Conservation (phyloP, 2,329 filamentous ascomycete genomes). For the Nemania abortiva region DNA sequence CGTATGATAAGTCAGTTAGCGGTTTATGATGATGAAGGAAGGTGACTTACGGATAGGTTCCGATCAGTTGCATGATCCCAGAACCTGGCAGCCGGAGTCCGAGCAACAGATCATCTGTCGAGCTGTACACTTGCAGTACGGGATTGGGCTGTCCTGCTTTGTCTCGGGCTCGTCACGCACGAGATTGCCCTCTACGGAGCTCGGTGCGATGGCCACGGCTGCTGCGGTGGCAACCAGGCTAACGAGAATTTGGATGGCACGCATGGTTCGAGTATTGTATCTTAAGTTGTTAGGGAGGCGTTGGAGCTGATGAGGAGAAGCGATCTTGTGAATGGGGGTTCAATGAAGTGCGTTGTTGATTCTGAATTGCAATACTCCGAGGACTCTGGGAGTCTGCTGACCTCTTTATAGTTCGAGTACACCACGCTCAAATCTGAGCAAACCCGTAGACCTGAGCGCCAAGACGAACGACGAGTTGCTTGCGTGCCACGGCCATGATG, state of each 20-base stretch:
- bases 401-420: slow-evolving; percentile 15
- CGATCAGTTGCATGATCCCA: slow-evolving; percentile 20
- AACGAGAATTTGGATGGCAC: slow-evolving; percentile 14
- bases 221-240: slow-evolving; percentile 9
- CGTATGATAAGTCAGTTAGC: background rate
- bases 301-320: background rate
- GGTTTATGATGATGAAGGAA: background rate
- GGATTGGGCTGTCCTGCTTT: slow-evolving; percentile 24
- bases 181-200: background rate
- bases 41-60: slow-evolving; percentile 5
- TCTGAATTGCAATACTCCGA: background rate
- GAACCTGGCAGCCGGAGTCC: slow-evolving; percentile 21
- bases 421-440: background rate
- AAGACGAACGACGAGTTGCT: slow-evolving; percentile 7
- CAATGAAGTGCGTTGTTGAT: background rate
- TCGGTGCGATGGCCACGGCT: background rate
- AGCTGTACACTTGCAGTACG: slow-evolving; percentile 28
- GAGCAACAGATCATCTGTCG: slow-evolving; percentile 30
- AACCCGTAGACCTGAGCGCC: background rate
- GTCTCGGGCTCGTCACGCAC: background rate
- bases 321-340: background rate
- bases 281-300: background rate
- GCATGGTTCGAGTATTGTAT: slow-evolving; percentile 12
- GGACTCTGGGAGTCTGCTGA: background rate
- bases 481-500: slow-evolving; percentile 11